Evolutionary conservation across 257 asterid genomes (phyloP).

Genomic region (Solanum virginianum): DNA sequence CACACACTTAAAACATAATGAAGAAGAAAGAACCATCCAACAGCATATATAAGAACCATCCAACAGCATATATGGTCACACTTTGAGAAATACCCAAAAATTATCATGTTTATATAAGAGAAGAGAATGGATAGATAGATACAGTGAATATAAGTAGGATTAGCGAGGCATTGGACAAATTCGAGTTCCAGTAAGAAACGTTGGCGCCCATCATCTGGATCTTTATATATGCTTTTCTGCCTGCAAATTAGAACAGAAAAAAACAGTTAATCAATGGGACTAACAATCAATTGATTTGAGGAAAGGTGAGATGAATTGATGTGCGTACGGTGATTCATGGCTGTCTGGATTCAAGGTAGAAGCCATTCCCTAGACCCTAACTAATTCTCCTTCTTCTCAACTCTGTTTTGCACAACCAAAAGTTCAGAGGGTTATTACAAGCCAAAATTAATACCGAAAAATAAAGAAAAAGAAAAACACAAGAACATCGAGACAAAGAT

Average conservation of each 20-base stretch:
- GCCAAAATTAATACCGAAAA: too few relatives aligned
- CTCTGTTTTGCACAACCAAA: background rate
- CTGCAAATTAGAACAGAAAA: conserved; percentile 17
- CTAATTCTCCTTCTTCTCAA: background rate
- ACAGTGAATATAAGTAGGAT: conserved; percentile 87
- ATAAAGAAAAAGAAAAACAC: too few relatives aligned
- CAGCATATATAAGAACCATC: background rate
- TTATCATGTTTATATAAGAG: background rate
- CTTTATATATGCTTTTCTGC: conserved; percentile 41
- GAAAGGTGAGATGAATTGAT: background rate
- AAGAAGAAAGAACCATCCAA: background rate
- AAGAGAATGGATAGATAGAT: background rate
- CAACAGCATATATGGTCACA: background rate
- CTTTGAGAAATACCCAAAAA: background rate
- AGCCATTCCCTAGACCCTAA: conserved; percentile 4
- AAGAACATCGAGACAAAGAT: too few relatives aligned
- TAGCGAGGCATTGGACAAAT: conserved; percentile 85
- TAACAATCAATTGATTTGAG: background rate
- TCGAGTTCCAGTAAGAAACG: conserved; percentile 85
- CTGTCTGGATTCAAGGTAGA: conserved; percentile 19
- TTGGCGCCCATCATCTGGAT: conserved; percentile 93
- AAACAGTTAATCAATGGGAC: background rate
- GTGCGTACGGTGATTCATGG: conserved; percentile 37
- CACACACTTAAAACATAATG: background rate
- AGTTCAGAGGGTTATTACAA: too few relatives aligned